Percentiles rank a stretch among this genome's conserved stretches.
These are phyloP conservation scores for Aspergillus kassunensis DNA, from an alignment of 495 filamentous ascomycete genomes.

Conservation along the genomic window DNA sequence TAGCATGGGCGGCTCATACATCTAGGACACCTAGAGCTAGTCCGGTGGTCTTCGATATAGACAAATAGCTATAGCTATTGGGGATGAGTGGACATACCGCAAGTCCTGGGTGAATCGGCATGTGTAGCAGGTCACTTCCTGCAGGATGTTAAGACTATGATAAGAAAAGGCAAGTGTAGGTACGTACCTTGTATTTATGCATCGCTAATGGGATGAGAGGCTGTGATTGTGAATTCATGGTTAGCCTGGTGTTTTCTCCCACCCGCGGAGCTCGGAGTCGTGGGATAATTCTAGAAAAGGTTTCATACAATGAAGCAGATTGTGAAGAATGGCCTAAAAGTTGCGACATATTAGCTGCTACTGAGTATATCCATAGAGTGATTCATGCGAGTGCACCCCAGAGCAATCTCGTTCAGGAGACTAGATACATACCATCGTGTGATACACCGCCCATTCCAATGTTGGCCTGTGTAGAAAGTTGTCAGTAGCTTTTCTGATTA, in stretches of 20 bases:
- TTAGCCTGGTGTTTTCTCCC: too few species aligned
- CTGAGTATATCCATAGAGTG: too few species aligned
- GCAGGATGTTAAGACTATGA: slow-evolving; percentile 17
- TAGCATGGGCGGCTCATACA: background rate
- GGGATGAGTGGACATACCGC: slow-evolving; percentile 27
- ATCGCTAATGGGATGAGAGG: slow-evolving; percentile 47
- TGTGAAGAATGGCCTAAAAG: slow-evolving; percentile 52
- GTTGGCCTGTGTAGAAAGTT: slow-evolving; percentile 34
- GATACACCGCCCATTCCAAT: slow-evolving; percentile 50
- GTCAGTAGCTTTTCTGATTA: slow-evolving; percentile 15
- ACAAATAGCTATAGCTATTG: too few species aligned
- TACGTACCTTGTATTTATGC: slow-evolving; percentile 48
- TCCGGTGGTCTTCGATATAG: background rate
- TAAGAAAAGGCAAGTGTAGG: background rate
- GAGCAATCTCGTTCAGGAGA: background rate
- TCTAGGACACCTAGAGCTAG: too few species aligned
- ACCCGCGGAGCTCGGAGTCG: too few species aligned
- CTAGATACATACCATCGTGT: slow-evolving; percentile 47
- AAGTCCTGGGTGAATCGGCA: slow-evolving; percentile 53
- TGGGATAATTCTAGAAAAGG: too few species aligned
- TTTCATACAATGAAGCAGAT: slow-evolving; percentile 50
- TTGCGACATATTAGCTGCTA: too few species aligned
- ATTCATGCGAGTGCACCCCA: too few species aligned
- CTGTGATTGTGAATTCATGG: too few species aligned
- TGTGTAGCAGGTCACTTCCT: slow-evolving; percentile 52